phyloP scores from a whole-genome alignment of 2,329 filamentous ascomycete genomes.

The Fusarium avenaceum region DNA sequence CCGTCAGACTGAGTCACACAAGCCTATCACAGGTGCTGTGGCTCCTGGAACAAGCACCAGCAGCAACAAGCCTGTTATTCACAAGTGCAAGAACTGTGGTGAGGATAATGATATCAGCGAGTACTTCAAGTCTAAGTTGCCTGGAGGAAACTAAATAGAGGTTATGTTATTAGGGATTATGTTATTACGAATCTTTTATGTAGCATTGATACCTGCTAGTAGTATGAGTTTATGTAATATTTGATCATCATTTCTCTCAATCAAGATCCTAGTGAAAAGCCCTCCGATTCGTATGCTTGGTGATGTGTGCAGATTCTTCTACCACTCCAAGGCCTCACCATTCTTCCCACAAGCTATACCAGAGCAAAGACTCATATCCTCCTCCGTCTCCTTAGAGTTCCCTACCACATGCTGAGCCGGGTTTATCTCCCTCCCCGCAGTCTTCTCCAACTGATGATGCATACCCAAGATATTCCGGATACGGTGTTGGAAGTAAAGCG shows the following conservation, averaged over 20 bases:
- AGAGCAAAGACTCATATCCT: neutral
- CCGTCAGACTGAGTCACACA: neutral
- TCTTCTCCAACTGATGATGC: no score
- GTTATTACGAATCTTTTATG: neutral
- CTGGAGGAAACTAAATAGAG: neutral
- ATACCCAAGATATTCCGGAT: no score
- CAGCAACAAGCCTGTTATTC: constrained; percentile 20
- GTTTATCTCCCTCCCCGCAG: no score
- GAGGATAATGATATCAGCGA: constrained; percentile 28
- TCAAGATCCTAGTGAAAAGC: no score
- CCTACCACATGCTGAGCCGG: no score
- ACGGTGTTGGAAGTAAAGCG: no score
- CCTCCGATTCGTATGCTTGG: no score
- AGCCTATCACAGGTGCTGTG: neutral
- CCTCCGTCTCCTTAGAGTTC: rapidly evolving
- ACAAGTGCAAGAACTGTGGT: constrained; percentile 32
- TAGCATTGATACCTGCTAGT: neutral
- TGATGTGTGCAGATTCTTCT: no score
- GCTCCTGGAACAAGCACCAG: neutral
- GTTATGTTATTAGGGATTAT: neutral
- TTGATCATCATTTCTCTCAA: no score
- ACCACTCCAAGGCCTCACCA: neutral
- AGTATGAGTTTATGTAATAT: neutral
- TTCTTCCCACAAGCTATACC: neutral
- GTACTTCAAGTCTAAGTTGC: constrained; percentile 7